Evolutionary conservation across 2,329 filamentous ascomycete species (phyloP).

Genomic region (Tolypocladium nubicola): DNA sequence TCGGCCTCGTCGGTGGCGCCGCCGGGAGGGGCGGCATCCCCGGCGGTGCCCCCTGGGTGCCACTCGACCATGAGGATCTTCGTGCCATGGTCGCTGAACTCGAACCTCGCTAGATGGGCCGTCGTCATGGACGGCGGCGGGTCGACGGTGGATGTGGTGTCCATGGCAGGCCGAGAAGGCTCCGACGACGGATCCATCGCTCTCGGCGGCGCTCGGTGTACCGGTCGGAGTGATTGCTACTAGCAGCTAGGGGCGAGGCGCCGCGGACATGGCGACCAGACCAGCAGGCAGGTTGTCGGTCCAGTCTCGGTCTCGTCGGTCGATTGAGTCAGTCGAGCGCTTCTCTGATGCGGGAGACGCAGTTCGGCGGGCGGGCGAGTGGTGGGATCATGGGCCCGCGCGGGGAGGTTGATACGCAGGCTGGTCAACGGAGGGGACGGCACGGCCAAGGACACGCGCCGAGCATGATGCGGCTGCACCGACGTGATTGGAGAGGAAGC

Average conservation of each 20-base stretch:
- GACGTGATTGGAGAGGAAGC: slow-evolving; percentile 1
- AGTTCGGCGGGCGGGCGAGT: neutral
- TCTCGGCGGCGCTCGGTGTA: slow-evolving; percentile 2
- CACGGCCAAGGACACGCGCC: neutral
- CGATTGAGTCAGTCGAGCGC: neutral
- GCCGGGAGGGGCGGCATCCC: slow-evolving; percentile 2
- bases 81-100: slow-evolving; percentile 79
- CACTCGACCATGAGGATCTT: slow-evolving; percentile 93
- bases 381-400: neutral
- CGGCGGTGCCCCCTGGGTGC: slow-evolving; percentile 35
- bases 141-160: slow-evolving; percentile 1
- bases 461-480: neutral
- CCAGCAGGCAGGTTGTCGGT: neutral
- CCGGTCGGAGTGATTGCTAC: slow-evolving; percentile 3
- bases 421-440: neutral
- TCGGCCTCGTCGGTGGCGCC: slow-evolving; percentile 1
- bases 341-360: neutral
- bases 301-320: neutral
- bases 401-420: neutral
- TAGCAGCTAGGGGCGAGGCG: slow-evolving; percentile 3
- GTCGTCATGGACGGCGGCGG: slow-evolving; percentile 7
- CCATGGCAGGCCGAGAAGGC: slow-evolving; percentile 18
- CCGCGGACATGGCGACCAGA: slow-evolving; percentile 3
- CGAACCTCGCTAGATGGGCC: slow-evolving; percentile 57
- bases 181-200: slow-evolving; percentile 20